A percentile compares a stretch with the other conserved stretches of the same genome.
Evolutionary conservation across 345 rosid species (phyloP).

Genomic region (Corchorus capsularis): DNA sequence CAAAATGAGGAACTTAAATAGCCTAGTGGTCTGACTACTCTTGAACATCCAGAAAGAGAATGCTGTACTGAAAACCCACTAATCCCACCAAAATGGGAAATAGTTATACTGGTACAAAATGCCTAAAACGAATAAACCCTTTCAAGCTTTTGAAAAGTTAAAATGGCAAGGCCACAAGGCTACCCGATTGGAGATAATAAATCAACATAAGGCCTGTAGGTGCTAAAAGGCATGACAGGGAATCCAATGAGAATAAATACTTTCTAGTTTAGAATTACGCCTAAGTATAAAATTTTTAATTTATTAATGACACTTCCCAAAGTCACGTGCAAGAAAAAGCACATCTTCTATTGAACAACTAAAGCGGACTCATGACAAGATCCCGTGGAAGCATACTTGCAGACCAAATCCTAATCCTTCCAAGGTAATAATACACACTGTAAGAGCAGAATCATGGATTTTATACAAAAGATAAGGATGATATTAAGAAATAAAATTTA

Average conservation of each 20-base stretch:
- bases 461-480: background rate
- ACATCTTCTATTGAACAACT: background rate
- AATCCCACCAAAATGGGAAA: background rate
- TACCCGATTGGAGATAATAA: background rate
- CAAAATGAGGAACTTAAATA: too few species aligned
- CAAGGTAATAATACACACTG: background rate
- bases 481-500: constrained; percentile 2
- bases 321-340: background rate
- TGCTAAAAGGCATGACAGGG: background rate
- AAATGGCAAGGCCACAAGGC: background rate
- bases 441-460: background rate
- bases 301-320: background rate
- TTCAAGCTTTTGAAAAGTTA: background rate
- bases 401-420: background rate
- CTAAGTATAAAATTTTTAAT: background rate
- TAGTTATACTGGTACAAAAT: background rate
- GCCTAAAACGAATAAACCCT: background rate
- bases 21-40: too few species aligned
- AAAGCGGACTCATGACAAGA: background rate
- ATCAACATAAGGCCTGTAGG: background rate
- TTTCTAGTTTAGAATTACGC: background rate
- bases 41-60: too few species aligned
- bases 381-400: background rate
- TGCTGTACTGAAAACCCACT: background rate
- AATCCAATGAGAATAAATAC: background rate